Evolutionary conservation across 2,329 filamentous ascomycete species (phyloP).

Genomic region (Alternaria tenuissima): DNA sequence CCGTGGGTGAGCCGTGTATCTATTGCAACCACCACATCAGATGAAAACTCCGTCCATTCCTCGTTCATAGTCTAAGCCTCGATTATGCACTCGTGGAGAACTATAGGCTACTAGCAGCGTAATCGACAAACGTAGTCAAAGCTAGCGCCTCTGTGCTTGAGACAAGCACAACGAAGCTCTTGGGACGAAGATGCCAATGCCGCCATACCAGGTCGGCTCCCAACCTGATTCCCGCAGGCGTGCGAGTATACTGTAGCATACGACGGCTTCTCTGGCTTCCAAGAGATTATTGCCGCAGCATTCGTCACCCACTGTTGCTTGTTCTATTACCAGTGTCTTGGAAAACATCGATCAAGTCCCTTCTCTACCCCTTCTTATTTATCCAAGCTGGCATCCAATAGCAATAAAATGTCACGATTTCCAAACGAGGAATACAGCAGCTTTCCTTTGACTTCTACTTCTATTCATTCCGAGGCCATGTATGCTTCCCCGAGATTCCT

Average conservation of each 20-base stretch:
- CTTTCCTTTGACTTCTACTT: background rate
- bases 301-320: background rate
- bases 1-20: background rate
- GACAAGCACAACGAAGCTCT: constrained; percentile 4
- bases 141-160: background rate
- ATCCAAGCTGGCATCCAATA: background rate
- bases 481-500: constrained; percentile 1
- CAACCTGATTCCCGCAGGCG: background rate
- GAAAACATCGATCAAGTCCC: background rate
- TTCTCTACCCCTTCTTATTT: background rate
- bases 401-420: background rate
- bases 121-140: background rate
- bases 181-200: background rate
- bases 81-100: background rate
- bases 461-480: background rate
- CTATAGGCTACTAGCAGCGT: background rate
- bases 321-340: background rate
- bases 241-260: background rate
- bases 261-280: background rate
- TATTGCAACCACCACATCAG: background rate
- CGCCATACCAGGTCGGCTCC: background rate
- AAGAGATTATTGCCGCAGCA: background rate
- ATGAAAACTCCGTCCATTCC: background rate
- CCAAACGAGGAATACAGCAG: background rate
- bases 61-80: background rate